phyloP scores from a whole-genome alignment of 2,329 filamentous ascomycete species.

The Zymoseptoria brevis region DNA sequence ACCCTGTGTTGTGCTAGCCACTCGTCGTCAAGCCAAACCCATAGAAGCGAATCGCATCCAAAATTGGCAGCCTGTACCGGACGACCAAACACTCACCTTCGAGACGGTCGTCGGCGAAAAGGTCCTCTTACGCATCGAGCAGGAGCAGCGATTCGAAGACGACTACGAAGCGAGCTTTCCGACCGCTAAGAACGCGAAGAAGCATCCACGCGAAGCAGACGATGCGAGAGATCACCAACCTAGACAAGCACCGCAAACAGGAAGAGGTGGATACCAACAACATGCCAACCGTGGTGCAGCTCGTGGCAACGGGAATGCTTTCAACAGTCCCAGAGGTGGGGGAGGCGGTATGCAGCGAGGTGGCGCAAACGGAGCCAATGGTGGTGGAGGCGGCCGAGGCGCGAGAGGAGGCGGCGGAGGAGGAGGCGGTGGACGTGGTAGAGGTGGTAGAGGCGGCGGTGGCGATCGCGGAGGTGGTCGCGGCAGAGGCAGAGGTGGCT shows the following conservation, averaged over 20 bases:
- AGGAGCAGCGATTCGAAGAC: slow-evolving; percentile 56
- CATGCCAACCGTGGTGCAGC: slow-evolving; percentile 16
- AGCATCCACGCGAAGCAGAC: slow-evolving; percentile 50
- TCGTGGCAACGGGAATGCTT: slow-evolving; percentile 27
- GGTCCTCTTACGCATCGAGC: slow-evolving; percentile 70
- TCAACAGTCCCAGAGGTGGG: slow-evolving; percentile 25
- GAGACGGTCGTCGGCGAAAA: slow-evolving; percentile 84
- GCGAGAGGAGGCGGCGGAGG: slow-evolving; percentile 25
- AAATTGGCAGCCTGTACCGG: slow-evolving; percentile 69
- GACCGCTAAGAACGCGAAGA: slow-evolving; percentile 54
- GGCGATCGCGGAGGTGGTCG: slow-evolving; percentile 24
- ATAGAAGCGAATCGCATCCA: slow-evolving; percentile 74
- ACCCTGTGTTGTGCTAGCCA: slow-evolving; percentile 74
- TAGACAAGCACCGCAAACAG: neutral
- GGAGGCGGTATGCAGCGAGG: slow-evolving; percentile 3
- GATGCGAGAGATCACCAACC: slow-evolving; percentile 32
- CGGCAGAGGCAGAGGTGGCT: slow-evolving; percentile 26
- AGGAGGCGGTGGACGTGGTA: slow-evolving; percentile 10
- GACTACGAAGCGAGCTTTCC: slow-evolving; percentile 56
- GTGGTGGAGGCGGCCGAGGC: slow-evolving; percentile 31
- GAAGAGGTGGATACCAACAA: neutral
- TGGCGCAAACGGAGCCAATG: slow-evolving; percentile 29
- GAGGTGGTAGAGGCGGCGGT: slow-evolving; percentile 17
- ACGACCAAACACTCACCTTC: slow-evolving; percentile 65
- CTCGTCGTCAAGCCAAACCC: slow-evolving; percentile 66